Evolutionary conservation across 2,329 filamentous ascomycete genomes (phyloP).

Genomic region (Eutypa lata): DNA sequence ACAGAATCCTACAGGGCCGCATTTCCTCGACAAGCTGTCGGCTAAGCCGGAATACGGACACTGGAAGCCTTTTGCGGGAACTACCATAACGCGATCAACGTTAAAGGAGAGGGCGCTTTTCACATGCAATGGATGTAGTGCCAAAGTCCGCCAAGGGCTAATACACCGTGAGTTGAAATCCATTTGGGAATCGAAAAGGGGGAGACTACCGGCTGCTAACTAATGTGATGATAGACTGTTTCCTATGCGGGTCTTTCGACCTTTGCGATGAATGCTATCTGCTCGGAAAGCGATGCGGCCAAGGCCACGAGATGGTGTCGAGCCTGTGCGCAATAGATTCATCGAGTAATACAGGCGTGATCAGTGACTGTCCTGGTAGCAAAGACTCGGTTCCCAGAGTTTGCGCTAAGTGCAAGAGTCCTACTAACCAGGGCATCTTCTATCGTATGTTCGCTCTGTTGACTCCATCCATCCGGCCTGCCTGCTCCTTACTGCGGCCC

Average conservation of each 20-base stretch:
- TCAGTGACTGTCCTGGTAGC: not conserved
- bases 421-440: not conserved
- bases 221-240: not conserved
- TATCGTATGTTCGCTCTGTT: not conserved
- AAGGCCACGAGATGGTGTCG: not conserved
- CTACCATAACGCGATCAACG: not conserved
- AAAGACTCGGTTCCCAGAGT: not conserved
- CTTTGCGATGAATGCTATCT: not conserved
- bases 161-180: not conserved
- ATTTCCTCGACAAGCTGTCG: not conserved
- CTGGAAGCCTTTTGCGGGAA: not conserved
- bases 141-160: not conserved
- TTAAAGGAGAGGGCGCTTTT: not conserved
- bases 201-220: too few relatives aligned
- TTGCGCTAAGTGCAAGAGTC: not conserved
- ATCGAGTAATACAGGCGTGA: not conserved
- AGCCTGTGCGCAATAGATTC: not conserved
- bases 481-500: too few relatives aligned
- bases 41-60: not conserved
- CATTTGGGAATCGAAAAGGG: not conserved
- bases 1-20: not conserved
- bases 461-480: too few relatives aligned
- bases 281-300: not conserved
- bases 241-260: not conserved
- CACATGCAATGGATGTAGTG: not conserved